Base-by-base conservation (phyloP, 2,329 filamentous ascomycete species). In the Cercospora brassicicola region DNA sequence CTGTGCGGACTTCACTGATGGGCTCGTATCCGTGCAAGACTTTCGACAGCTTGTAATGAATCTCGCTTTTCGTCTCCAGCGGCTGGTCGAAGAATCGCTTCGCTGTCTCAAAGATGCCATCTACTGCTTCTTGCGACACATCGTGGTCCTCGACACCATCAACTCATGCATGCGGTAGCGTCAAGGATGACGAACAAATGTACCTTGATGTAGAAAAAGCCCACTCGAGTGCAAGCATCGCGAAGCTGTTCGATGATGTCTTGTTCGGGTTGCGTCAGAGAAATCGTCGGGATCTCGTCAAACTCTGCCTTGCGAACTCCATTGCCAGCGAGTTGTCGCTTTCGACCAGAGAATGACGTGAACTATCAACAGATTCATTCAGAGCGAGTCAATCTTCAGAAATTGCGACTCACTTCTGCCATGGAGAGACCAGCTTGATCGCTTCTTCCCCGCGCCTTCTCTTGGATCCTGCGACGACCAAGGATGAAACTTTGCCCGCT, bases 1-100 rank as follows among this genome's bases (percentile, higher is more conserved):
- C 83, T 18, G 85, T 88, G 10, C 89, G 86, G 79, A 93, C 93
- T 79, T 93, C 91, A 56, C 89, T 91, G 90, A 94, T 74, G 82
- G 83, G 60, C 92, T 81, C 48, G 81, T 81, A 76, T 89, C 84
- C 80, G 93, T 94, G 71, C 87, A 83, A 9, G 83, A 83, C 64
- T 82, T 77, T 4, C 87, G 90, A 87, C n/a, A 81, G 80, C 79
- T 94, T 94, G 83, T 94, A 93, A 69, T 71, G 62, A 55, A 73
- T 72, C 55, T 83, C 81, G 61, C 88, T 87, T 9, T 91, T 93
- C 64, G 70, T 66, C 20, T 70, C 66, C 23, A 76, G 69, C 18
- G 72, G 63, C 51, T 74, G 73, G n/a, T 71, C 62, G 60, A 76
- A 72, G 60, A 71, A 72, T 20, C 85, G 81, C 51, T 71, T 66